Percentiles rank a stretch among this genome's conserved stretches.
Conservation (phyloP, 768 basidiomycete species). For the Lentinula aciculospora region DNA sequence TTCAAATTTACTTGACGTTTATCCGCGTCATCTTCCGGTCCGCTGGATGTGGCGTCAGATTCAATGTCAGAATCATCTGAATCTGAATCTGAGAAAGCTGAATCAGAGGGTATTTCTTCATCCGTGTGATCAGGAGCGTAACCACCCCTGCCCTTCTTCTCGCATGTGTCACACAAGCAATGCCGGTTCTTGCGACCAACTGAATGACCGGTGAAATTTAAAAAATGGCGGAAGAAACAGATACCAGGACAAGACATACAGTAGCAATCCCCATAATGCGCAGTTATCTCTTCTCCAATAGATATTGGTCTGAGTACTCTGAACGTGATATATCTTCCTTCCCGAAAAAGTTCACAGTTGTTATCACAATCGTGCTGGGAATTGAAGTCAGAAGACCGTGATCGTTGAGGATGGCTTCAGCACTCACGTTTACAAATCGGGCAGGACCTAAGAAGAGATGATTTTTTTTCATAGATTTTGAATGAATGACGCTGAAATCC, state of each 20-base stretch:
- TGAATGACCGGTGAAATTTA: constrained; percentile 26
- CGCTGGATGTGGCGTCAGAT: constrained; percentile 15
- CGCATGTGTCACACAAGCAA: constrained; percentile 86
- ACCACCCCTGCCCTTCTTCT: constrained; percentile 68
- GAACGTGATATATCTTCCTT: constrained; percentile 87
- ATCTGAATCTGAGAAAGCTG: constrained; percentile 48
- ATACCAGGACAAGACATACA: constrained; percentile 47
- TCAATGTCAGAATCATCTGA: constrained; percentile 40
- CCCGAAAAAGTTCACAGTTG: constrained; percentile 84
- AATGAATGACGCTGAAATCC: constrained; percentile 90
- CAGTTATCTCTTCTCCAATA: constrained; percentile 83
- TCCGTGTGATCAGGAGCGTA: constrained; percentile 60
- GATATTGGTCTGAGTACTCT: constrained; percentile 73
- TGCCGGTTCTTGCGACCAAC: constrained; percentile 66
- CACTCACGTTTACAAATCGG: constrained; percentile 85
- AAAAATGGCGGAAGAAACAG: constrained; percentile 10
- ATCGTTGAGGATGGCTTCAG: constrained; percentile 10
- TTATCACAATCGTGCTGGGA: constrained; percentile 84
- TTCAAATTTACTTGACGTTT: constrained; percentile 55
- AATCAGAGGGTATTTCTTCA: constrained; percentile 37
- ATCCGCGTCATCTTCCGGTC: constrained; percentile 23
- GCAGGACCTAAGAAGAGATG: constrained; percentile 88
- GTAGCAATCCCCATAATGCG: constrained; percentile 87
- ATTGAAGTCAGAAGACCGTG: constrained; percentile 15
- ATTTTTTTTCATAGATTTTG: constrained; percentile 88